phyloP scores from a whole-genome alignment of 2,329 filamentous ascomycete species.

The Aspergillus persii region DNA sequence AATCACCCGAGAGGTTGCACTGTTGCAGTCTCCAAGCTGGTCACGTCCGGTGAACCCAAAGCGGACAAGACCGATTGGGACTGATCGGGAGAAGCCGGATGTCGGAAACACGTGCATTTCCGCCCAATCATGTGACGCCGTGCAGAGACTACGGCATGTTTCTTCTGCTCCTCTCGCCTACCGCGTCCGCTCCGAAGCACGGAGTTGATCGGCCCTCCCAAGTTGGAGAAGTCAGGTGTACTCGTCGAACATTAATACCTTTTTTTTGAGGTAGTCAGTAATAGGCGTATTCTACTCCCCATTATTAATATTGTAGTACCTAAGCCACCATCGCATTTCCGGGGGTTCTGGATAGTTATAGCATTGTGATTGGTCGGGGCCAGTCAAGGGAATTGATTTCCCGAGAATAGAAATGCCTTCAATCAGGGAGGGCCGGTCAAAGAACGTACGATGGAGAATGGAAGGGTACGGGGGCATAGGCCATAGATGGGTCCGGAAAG shows the following conservation, averaged over 20 bases:
- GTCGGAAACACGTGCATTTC: slow-evolving; percentile 18
- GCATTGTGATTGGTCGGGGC: slow-evolving; percentile 17
- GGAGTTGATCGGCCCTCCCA: not conserved
- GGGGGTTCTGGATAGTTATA: slow-evolving; percentile 12
- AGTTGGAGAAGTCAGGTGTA: not conserved
- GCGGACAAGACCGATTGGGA: slow-evolving; percentile 23
- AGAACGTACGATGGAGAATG: not conserved
- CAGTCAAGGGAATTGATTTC: not conserved
- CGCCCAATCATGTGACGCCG: slow-evolving; percentile 28
- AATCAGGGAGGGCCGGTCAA: not conserved
- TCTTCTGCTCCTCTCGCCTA: not conserved
- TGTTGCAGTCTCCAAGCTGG: slow-evolving; percentile 12
- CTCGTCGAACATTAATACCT: not conserved
- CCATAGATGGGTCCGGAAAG: not conserved
- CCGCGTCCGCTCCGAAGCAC: not conserved
- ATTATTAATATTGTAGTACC: not conserved
- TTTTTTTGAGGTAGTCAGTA: not conserved
- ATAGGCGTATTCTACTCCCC: not conserved
- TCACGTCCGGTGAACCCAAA: slow-evolving; percentile 32
- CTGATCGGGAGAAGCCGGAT: slow-evolving; percentile 25
- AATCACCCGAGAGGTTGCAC: slow-evolving; percentile 19
- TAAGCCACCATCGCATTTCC: slow-evolving; percentile 8
- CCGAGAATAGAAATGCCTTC: not conserved
- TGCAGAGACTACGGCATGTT: not conserved
- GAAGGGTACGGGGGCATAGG: not conserved